phyloP scores from a whole-genome alignment of 1,284 basidiomycete genomes.

The Trichosporon ovoides region DNA sequence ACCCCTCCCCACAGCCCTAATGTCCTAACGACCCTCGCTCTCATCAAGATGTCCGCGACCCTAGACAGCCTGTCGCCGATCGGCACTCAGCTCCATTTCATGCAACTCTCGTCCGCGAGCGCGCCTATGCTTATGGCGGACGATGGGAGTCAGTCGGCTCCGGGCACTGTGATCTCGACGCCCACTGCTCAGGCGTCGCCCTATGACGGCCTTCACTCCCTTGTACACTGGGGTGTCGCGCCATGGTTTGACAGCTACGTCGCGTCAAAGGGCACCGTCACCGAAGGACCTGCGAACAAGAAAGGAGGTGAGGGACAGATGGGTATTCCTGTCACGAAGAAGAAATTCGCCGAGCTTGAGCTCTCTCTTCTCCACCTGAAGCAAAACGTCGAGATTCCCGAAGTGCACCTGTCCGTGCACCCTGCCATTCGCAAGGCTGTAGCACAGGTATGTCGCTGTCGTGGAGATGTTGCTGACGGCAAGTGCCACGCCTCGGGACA shows the following conservation, averaged over 20 bases:
- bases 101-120: slow-evolving; percentile 63
- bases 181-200: slow-evolving; percentile 56
- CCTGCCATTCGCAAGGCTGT: slow-evolving; percentile 83
- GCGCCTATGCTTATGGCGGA: slow-evolving; percentile 26
- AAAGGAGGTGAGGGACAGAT: slow-evolving; percentile 73
- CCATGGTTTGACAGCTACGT: slow-evolving; percentile 99
- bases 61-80: slow-evolving; percentile 75
- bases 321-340: slow-evolving; percentile 98
- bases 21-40: slow-evolving; percentile 78
- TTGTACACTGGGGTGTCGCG: slow-evolving; percentile 92
- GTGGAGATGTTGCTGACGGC: neutral
- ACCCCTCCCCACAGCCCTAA: slow-evolving; percentile 59
- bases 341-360: slow-evolving; percentile 97
- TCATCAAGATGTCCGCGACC: slow-evolving; percentile 84
- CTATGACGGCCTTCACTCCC: slow-evolving; percentile 94
- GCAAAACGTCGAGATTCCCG: slow-evolving; percentile 98
- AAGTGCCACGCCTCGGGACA: slow-evolving; percentile 34
- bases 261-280: slow-evolving; percentile 44
- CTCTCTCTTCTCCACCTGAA: slow-evolving; percentile 92
- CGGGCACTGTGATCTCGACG: slow-evolving; percentile 39
- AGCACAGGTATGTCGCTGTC: slow-evolving; percentile 55
- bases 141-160: slow-evolving; percentile 29
- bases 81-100: slow-evolving; percentile 79
- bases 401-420: slow-evolving; percentile 88
- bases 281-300: slow-evolving; percentile 62